A percentile compares a stretch with the other conserved stretches of the same genome.
These are phyloP conservation scores for Clarireedia hainanense DNA, from an alignment of 2,329 filamentous ascomycete genomes.

Conservation along the genomic window DNA sequence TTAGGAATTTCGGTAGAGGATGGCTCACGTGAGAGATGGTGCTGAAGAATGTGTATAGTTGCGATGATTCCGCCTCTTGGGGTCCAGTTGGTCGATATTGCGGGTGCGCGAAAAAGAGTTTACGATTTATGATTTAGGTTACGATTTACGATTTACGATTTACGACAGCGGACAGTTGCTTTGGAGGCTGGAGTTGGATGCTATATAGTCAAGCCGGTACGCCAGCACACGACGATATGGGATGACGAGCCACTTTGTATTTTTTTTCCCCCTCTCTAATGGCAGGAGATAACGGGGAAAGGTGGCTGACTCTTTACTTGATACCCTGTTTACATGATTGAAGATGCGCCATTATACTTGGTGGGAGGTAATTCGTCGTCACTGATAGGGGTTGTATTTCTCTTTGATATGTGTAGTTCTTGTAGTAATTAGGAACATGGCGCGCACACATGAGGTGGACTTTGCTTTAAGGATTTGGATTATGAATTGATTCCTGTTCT, in stretches of 20 bases:
- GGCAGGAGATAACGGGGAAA: neutral
- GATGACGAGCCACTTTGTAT: neutral
- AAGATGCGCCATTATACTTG: too few species aligned
- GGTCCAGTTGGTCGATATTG: neutral
- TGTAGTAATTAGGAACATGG: too few species aligned
- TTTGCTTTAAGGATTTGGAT: too few species aligned
- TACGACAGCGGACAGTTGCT: neutral
- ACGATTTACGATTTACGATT: neutral
- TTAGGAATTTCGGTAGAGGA: neutral
- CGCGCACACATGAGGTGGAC: too few species aligned
- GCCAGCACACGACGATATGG: neutral
- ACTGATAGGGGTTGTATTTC: too few species aligned
- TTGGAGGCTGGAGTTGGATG: neutral
- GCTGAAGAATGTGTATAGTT: neutral
- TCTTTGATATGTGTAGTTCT: too few species aligned
- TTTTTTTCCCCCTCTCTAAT: neutral
- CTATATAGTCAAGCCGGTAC: neutral
- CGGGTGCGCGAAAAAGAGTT: neutral
- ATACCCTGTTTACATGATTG: neutral
- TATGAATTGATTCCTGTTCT: too few species aligned
- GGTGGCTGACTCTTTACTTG: neutral
- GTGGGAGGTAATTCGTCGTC: too few species aligned
- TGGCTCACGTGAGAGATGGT: neutral
- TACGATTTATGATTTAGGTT: neutral
- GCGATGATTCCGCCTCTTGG: neutral